Percentiles rank a stretch among this genome's conserved stretches.
These are phyloP conservation scores for Erodium maritimum DNA, from an alignment of 345 rosid genomes.

Conservation along the genomic window DNA sequence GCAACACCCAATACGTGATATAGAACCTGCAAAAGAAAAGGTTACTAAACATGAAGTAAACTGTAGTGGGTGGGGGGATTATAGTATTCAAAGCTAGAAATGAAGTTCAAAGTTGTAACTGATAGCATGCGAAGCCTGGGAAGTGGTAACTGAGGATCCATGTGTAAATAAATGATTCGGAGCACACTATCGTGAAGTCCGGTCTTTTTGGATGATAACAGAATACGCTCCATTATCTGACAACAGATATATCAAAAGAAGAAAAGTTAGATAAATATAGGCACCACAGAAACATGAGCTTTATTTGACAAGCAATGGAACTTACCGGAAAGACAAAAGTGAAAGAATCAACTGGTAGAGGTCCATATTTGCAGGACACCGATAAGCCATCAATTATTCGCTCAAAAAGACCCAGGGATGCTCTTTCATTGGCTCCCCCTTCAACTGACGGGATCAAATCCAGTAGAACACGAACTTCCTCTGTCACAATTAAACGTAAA, in stretches of 20 bases:
- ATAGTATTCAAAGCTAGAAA: not conserved
- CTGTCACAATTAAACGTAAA: constrained; percentile 54
- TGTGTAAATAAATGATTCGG: constrained; percentile 66
- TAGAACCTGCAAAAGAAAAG: constrained; percentile 44
- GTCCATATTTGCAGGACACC: constrained; percentile 69
- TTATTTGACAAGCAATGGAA: constrained; percentile 6
- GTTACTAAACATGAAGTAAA: constrained; percentile 8
- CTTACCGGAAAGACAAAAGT: constrained; percentile 85
- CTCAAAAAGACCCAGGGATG: constrained; percentile 59
- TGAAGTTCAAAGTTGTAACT: constrained; percentile 33
- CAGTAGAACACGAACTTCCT: constrained; percentile 41
- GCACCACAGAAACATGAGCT: not conserved
- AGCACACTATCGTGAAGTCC: constrained; percentile 79
- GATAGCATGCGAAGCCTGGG: constrained; percentile 92
- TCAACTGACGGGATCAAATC: constrained; percentile 39
- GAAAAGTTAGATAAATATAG: constrained; percentile 8
- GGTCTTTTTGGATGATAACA: constrained; percentile 66
- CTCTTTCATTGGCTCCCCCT: constrained; percentile 34
- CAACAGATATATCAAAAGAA: constrained; percentile 11
- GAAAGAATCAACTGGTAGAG: constrained; percentile 95
- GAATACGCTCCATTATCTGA: constrained; percentile 85
- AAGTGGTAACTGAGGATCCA: constrained; percentile 87
- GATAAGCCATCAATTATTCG: constrained; percentile 60
- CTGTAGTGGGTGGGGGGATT: constrained; percentile 5
- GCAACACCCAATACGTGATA: constrained; percentile 80